phyloP scores from a whole-genome alignment of 805 yeast genomes.

The Nakazawaea peltata region DNA sequence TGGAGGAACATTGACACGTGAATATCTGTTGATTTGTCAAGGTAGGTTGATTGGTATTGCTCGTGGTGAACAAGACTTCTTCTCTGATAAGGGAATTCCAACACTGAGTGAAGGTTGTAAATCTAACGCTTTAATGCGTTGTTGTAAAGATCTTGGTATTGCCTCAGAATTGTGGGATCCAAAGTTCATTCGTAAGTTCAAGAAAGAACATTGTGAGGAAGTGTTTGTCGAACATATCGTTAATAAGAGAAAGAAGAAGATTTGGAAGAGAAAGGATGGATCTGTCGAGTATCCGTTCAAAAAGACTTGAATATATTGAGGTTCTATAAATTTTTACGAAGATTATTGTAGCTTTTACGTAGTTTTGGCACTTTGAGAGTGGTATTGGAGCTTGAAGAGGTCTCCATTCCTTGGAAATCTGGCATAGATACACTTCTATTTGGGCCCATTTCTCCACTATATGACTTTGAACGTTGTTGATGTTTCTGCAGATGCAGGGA shows the following conservation, averaged over 20 bases:
- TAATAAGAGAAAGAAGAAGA: constrained; percentile 78
- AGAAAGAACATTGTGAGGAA: constrained; percentile 63
- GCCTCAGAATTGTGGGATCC: constrained; percentile 99
- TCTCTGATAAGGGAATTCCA: constrained; percentile 77
- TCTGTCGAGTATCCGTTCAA: constrained; percentile 83
- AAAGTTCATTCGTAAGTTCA: constrained; percentile 65
- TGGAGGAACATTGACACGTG: constrained; percentile 61
- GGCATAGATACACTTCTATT: no score
- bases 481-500: no score
- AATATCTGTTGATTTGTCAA: constrained; percentile 78
- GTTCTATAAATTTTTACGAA: not conserved
- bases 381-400: no score
- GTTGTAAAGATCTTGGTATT: constrained; percentile 94
- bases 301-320: constrained; percentile 9
- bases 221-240: constrained; percentile 78
- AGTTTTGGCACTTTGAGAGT: no score
- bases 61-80: constrained; percentile 93
- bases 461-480: no score
- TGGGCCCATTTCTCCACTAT: no score
- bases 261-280: constrained; percentile 86
- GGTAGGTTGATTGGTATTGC: constrained; percentile 89
- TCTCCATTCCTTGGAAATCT: not conserved
- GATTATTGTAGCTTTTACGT: constrained; percentile 2
- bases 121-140: constrained; percentile 93
- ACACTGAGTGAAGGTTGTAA: constrained; percentile 98